Evolutionary conservation across 768 basidiomycete genomes (phyloP).

Genomic region (Lanmaoa pseudosensibilis): DNA sequence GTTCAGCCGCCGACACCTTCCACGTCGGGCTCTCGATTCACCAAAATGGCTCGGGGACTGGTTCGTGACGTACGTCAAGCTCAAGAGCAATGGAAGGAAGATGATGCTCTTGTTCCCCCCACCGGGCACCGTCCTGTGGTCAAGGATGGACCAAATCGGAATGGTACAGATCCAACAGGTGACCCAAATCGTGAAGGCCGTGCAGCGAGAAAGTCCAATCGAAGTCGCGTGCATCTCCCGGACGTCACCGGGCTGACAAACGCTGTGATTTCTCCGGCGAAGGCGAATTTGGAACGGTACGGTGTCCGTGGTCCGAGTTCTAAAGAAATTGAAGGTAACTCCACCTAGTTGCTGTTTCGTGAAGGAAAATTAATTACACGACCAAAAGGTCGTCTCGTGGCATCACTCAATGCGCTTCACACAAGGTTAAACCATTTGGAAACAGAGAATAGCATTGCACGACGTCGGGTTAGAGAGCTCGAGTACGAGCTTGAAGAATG

Average conservation of each 20-base stretch:
- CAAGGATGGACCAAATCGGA: constrained; percentile 33
- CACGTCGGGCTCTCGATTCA: constrained; percentile 54
- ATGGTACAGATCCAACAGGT: constrained; percentile 9
- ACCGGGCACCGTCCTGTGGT: constrained; percentile 1
- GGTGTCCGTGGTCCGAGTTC: constrained; percentile 46
- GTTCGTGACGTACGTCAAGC: constrained; percentile 54
- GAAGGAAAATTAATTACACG: background rate
- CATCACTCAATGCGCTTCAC: constrained; percentile 63
- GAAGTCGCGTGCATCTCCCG: constrained; percentile 59
- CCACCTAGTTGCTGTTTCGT: background rate
- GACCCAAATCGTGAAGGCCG: constrained; percentile 11
- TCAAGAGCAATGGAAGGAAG: constrained; percentile 21
- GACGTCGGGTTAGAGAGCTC: constrained; percentile 80
- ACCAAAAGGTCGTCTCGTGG: constrained; percentile 55
- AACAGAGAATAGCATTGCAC: constrained; percentile 77
- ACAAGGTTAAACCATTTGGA: constrained; percentile 71
- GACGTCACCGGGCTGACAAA: constrained; percentile 84
- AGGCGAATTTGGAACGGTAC: constrained; percentile 50
- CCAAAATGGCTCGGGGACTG: constrained; percentile 56
- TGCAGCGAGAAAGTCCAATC: constrained; percentile 25
- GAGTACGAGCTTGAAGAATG: constrained; percentile 85
- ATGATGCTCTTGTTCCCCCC: constrained; percentile 1
- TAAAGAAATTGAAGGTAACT: constrained; percentile 66
- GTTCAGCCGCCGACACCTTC: constrained; percentile 65
- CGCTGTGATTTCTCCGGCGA: constrained; percentile 74